Percentiles rank a stretch among this genome's conserved stretches.
These are phyloP conservation scores for Parachaetomium inaequale DNA, from an alignment of 495 filamentous ascomycete species.

Conservation along the genomic window DNA sequence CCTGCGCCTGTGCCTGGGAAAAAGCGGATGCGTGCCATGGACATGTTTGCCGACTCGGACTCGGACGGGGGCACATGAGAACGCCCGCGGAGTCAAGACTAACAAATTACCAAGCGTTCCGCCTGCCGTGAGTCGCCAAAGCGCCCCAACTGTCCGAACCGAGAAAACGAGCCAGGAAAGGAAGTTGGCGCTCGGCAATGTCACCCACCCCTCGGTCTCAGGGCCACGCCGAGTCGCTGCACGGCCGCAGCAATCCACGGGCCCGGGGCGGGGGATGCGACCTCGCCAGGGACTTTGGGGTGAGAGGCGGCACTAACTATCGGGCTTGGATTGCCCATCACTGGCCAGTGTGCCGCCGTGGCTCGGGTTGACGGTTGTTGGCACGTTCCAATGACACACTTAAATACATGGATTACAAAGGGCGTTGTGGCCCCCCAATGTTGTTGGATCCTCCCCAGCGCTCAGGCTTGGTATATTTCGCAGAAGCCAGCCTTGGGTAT, in stretches of 20 bases:
- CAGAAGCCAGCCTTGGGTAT: no score
- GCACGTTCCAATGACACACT: conserved; percentile 4
- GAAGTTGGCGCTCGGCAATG: background rate
- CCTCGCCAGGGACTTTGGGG: conserved; percentile 1
- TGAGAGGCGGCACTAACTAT: background rate
- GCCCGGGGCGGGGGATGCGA: background rate
- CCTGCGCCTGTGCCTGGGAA: no score
- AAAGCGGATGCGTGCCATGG: conserved; percentile 77
- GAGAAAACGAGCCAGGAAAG: background rate
- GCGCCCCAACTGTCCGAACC: background rate
- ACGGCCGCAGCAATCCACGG: conserved; percentile 10
- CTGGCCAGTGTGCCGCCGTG: background rate
- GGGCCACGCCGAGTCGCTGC: background rate
- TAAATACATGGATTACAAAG: background rate
- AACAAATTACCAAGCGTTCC: background rate
- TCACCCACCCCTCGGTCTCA: background rate
- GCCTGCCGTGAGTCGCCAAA: background rate
- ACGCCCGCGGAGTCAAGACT: conserved; percentile 16
- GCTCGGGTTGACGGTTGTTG: background rate
- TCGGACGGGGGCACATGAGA: conserved; percentile 33
- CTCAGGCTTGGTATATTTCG: no score
- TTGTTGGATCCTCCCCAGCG: background rate
- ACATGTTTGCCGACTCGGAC: conserved; percentile 82
- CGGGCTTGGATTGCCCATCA: background rate
- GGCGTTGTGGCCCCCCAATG: background rate